A percentile compares a stretch with the other conserved stretches of the same genome.
Evolutionary conservation across 768 basidiomycete species (phyloP).

Genomic region (Rhizopogon rudus): DNA sequence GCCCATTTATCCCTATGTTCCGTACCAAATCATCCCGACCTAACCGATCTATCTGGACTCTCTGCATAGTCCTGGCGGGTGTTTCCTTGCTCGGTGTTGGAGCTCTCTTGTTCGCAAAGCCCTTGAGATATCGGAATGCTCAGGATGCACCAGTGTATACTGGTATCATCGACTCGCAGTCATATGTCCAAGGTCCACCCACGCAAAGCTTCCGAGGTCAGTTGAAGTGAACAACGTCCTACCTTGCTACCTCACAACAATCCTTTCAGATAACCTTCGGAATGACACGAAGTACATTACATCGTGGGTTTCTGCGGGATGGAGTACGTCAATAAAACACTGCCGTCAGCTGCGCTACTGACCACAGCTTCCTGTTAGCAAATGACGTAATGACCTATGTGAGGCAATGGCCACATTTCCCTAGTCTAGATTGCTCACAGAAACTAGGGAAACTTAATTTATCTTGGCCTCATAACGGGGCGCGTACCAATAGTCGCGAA

Average conservation of each 20-base stretch:
- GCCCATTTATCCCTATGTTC: conserved; percentile 3
- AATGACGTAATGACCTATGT: conserved; percentile 79
- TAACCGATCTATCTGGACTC: not conserved
- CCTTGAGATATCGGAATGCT: not conserved
- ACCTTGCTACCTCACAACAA: not conserved
- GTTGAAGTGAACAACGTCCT: not conserved
- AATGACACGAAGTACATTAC: conserved; percentile 61
- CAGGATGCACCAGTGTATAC: not conserved
- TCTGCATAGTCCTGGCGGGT: conserved; percentile 17
- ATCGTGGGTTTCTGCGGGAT: conserved; percentile 74
- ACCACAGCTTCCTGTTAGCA: conserved; percentile 32
- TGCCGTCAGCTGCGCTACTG: not conserved
- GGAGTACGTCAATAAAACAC: conserved; percentile 44
- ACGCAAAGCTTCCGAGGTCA: conserved; percentile 54
- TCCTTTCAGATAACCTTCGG: conserved; percentile 51
- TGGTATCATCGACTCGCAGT: not conserved
- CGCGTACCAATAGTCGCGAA: conserved; percentile 54
- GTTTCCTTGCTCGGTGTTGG: conserved; percentile 21
- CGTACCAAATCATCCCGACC: not conserved
- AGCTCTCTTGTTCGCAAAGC: conserved; percentile 1
- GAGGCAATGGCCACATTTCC: conserved; percentile 10
- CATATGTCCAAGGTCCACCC: conserved; percentile 40
- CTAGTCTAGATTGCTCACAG: conserved; percentile 9
- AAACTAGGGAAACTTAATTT: conserved; percentile 53
- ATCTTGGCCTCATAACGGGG: conserved; percentile 52